Evolutionary conservation across 371 early-diverging fungal species (phyloP), one percentile per base, ranked within the genome.

Genomic region (Lichtheimia hyalospora): DNA sequence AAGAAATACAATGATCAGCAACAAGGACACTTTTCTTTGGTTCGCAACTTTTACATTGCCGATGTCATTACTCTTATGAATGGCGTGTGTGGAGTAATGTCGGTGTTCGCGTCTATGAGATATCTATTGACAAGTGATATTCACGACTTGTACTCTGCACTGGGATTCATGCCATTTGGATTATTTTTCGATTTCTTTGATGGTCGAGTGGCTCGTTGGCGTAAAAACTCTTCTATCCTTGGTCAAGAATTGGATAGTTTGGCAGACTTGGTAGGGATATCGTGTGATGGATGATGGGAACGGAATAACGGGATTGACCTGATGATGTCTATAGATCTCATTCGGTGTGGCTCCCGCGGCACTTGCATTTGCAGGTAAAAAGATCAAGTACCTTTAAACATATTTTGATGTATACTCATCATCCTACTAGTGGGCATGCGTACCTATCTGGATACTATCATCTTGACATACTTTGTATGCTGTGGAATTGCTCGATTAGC

Each of bases 401-500:
- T 10, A 1, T 10, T 34, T 10, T 10, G 27, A 5, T 5, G 1
- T 28, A 28, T 34, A 10, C 34, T 34, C 6, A 34, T 34, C 34
- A 34, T 48, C 10, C 40, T 16, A 15, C 16, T 62, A 52, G 82
- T 92, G 49, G 96, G 96, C 21, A 84, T 95, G 79, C 92, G 92
- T 60, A 88, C 90, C 20, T 83, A 84, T 61, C 63, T 90, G 18
- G 96, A 95, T 69, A 79, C 89, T 15, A 67, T 84, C 18, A 84
- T 90, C 3, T 77, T 95, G 64, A 82, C 87, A 0, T 89, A 90
- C 71, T 95, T 95, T 83, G 90, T 95, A 18, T 86, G 86, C 65
- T 93, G 94, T 62, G 96, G 94, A 24, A 86, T 94, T 58, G 89
- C 94, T 18, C 86, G 96, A 42, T 74, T 95, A 58, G 96, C 96